Evolutionary conservation across 495 filamentous ascomycete genomes (phyloP), one percentile per base, ranked within the genome.

Genomic region (Evernia prunastri): DNA sequence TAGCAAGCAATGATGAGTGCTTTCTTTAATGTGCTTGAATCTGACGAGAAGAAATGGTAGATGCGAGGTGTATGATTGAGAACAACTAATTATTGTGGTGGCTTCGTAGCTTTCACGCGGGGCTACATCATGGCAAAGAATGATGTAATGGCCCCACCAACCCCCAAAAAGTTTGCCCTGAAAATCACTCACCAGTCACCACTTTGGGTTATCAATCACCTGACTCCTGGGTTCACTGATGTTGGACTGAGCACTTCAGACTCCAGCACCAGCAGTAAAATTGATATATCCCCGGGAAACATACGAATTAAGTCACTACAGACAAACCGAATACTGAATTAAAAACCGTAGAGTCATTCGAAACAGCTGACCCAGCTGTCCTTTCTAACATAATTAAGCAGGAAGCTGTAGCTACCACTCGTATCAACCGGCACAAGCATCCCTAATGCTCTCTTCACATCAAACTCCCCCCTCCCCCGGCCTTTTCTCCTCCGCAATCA

Each of bases 91-190:
- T 54, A 17, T 33, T 33, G 51, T 54, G 29, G 51, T 20, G 29
- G n/a, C 27, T 17, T 18, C 17, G 37, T 13, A 56, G 60, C 49
- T 57, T 36, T 31, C 27, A 63, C 51, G 60, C 51, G 53, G 45
- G 51, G 61, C 61, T 63, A 57, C 51, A 63, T 63, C 61, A 63
- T 57, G 42, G 37, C 45, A 6, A 45, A 27, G 33, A 43, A 31
- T 63, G 61, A 63, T 63, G 61, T 63, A 63, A 63, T 59, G 25
- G 8, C 17, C 27, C 2, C 56, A 33, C 59, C n/a, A n/a, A n/a
- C 61, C 61, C 61, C 57, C 61, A 29, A 63, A 63, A 56, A 45
- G 3, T 17, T 42, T 47, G 61, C 51, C 61, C 53, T 63, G 61
- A 63, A 63, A 56, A 63, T 63, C 49, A 56, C 49, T 63, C 49